Percentiles rank a stretch among this genome's conserved stretches.
Conservation (phyloP, 208 protist species). For the Entamoeba dispar region DNA sequence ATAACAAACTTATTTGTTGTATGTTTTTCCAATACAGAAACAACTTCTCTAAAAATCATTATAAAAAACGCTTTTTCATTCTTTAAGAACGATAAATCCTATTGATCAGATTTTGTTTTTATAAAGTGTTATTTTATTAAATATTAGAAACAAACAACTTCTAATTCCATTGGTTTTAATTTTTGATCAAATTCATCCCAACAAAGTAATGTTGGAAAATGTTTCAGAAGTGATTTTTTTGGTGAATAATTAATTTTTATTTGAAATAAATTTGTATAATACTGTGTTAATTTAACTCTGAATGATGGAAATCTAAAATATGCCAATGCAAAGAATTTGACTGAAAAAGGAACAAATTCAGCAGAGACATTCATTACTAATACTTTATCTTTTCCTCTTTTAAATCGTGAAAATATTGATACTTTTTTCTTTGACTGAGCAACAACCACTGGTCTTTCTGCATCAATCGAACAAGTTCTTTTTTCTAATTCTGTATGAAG, state of each 20-base stretch:
- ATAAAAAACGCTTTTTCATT: not conserved
- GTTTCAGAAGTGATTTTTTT: not conserved
- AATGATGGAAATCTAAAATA: not conserved
- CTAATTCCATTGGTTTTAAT: not conserved
- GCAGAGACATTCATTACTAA: not conserved
- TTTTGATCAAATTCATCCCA: not conserved
- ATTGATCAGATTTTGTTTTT: too few species aligned
- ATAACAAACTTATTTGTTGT: not conserved
- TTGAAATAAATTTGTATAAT: not conserved
- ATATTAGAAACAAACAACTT: not conserved
- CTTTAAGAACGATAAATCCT: not conserved
- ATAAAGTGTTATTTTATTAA: too few species aligned
- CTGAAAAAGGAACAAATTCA: not conserved
- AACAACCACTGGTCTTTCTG: not conserved
- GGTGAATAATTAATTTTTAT: not conserved
- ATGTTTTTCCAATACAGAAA: not conserved
- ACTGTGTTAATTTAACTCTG: not conserved
- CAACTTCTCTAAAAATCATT: not conserved
- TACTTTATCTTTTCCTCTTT: not conserved
- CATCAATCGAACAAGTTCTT: not conserved
- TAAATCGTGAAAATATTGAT: not conserved
- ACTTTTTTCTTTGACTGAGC: not conserved
- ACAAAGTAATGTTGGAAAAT: not conserved
- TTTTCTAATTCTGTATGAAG: not conserved
- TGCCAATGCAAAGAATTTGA: not conserved